Conservation (phyloP, 768 basidiomycete species). For the Clitopilus hobsonii region DNA sequence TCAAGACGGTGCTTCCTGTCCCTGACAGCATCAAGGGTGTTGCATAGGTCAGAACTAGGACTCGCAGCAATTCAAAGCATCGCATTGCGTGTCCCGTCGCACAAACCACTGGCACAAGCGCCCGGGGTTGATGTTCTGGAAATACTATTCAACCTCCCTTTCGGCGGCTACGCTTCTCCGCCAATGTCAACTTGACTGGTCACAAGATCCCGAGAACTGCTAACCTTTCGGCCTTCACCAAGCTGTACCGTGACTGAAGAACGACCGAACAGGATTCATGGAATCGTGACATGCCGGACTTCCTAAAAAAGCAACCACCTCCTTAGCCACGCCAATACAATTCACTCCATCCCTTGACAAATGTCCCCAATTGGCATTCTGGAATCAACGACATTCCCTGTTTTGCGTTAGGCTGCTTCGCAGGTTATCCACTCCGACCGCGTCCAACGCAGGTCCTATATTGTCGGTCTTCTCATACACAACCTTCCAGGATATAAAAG, state of each 20-base stretch:
- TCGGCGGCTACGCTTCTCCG: no score
- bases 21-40: no score
- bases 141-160: no score
- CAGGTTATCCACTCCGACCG: neutral
- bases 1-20: no score
- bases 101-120: no score
- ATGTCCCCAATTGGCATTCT: neutral
- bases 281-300: neutral
- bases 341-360: neutral
- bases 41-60: no score
- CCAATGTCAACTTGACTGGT: no score
- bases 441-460: neutral
- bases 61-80: no score
- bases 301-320: neutral
- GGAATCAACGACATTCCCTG: neutral
- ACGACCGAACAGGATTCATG: neutral
- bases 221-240: no score
- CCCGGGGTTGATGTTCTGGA: no score
- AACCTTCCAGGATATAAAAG: neutral
- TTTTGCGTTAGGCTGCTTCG: neutral
- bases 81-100: no score
- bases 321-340: neutral
- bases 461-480: neutral
- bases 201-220: no score
- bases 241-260: neutral